A percentile compares a stretch with the other conserved stretches of the same genome.
phyloP scores from a whole-genome alignment of 176 grass and related monocot genomes.

The Dactylis glomerata region DNA sequence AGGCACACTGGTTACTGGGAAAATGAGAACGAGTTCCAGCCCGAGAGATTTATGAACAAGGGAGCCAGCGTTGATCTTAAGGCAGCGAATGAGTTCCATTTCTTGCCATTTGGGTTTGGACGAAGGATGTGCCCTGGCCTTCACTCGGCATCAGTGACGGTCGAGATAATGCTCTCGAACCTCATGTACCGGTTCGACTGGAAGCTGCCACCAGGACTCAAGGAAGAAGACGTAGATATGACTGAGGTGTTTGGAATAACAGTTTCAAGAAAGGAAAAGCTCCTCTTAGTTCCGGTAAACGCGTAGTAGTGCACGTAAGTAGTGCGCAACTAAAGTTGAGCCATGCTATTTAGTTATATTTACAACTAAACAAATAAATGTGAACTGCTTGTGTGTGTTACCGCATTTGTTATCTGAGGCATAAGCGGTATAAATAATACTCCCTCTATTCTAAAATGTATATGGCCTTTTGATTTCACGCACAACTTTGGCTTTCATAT shows the following conservation, averaged over 20 bases:
- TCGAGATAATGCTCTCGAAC: not conserved
- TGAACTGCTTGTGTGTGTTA: not conserved
- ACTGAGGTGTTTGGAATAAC: not conserved
- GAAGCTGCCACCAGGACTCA: not conserved
- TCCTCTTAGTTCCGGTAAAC: not conserved
- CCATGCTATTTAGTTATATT: not conserved
- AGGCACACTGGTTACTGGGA: not conserved
- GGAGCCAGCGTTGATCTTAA: not conserved
- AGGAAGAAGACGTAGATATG: not conserved
- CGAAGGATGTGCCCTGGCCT: not conserved
- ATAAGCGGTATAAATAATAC: too few species aligned
- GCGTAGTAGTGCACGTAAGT: not conserved
- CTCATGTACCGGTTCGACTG: not conserved
- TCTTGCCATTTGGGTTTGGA: not conserved
- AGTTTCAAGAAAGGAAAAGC: not conserved
- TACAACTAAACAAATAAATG: not conserved
- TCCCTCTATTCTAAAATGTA: too few species aligned
- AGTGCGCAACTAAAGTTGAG: not conserved
- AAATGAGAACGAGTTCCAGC: not conserved
- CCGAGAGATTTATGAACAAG: not conserved
- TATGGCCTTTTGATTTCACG: too few species aligned
- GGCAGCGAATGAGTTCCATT: not conserved
- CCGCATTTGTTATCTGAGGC: too few species aligned
- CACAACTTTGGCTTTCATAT: too few species aligned
- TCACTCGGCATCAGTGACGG: not conserved